These are phyloP conservation scores for Pseudogymnoascus sp. DNA, from an alignment of 2,329 filamentous ascomycete species.

Conservation along the genomic window DNA sequence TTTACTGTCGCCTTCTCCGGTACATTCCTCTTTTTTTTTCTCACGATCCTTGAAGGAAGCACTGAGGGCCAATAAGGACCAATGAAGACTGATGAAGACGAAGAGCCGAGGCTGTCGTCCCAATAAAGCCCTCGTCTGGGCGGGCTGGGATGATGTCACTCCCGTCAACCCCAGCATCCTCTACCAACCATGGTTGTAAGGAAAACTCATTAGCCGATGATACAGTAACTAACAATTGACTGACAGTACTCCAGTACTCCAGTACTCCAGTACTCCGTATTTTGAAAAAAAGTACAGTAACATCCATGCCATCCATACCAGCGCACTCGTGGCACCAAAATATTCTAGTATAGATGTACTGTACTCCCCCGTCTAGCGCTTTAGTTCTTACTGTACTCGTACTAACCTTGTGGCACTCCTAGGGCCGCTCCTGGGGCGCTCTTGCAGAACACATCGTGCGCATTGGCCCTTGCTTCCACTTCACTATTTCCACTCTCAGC, in stretches of 20 bases:
- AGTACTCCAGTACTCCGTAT: no score
- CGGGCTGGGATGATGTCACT: not conserved
- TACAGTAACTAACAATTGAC: not conserved
- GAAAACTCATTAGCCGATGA: not conserved
- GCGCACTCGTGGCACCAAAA: not conserved
- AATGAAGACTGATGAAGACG: not conserved
- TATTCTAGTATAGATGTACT: not conserved
- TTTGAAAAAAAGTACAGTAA: no score
- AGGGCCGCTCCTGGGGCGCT: no score
- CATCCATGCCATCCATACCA: not conserved
- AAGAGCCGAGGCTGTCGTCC: conserved; percentile 1
- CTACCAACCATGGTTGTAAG: not conserved
- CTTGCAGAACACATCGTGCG: not conserved
- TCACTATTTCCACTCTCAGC: not conserved
- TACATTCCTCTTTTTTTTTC: not conserved
- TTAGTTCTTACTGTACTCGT: not conserved
- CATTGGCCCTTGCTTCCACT: not conserved
- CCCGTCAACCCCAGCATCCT: not conserved
- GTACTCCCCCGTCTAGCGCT: not conserved
- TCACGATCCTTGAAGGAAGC: not conserved
- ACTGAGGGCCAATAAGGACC: not conserved
- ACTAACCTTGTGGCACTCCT: not conserved
- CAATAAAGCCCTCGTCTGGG: conserved; percentile 3
- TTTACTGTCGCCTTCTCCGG: not conserved
- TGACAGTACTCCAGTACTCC: not conserved